Evolutionary conservation across 176 grass and related monocot genomes (phyloP).

Genomic region (Lolium perenne): DNA sequence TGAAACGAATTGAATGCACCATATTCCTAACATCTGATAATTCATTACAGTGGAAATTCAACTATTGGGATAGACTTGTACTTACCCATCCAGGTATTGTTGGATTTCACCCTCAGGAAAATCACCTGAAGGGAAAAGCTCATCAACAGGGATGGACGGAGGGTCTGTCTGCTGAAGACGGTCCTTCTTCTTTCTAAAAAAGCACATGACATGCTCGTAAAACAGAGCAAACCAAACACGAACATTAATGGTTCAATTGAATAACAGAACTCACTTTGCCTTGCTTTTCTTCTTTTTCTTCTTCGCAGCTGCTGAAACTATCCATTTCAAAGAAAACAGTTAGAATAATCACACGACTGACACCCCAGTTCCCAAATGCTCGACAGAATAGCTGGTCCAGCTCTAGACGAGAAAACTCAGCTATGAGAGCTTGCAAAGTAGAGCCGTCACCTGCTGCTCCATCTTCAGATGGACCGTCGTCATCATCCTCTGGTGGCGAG

Average conservation of each 20-base stretch:
- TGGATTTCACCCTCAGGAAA: constrained; percentile 92
- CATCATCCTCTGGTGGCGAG: constrained; percentile 55
- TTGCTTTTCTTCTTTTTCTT: constrained; percentile 94
- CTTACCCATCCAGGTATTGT: constrained; percentile 86
- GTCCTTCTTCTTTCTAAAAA: constrained; percentile 82
- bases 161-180: constrained; percentile 78
- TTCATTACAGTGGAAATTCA: constrained; percentile 18
- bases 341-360: constrained; percentile 29
- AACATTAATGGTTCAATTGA: constrained; percentile 19
- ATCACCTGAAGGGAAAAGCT: constrained; percentile 82
- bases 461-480: constrained; percentile 62
- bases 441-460: constrained; percentile 49
- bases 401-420: neutral
- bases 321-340: constrained; percentile 28
- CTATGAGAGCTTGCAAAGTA: constrained; percentile 1
- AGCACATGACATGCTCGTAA: constrained; percentile 17
- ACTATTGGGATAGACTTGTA: constrained; percentile 3
- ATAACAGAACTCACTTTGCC: constrained; percentile 58
- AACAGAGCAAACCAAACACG: constrained; percentile 28
- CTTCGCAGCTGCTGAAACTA: constrained; percentile 50
- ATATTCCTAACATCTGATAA: neutral
- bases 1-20: neutral
- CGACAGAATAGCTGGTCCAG: constrained; percentile 24
- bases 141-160: constrained; percentile 86
- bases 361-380: neutral